phyloP scores from a whole-genome alignment of 495 filamentous ascomycete genomes.

The Daldinia decipiens region DNA sequence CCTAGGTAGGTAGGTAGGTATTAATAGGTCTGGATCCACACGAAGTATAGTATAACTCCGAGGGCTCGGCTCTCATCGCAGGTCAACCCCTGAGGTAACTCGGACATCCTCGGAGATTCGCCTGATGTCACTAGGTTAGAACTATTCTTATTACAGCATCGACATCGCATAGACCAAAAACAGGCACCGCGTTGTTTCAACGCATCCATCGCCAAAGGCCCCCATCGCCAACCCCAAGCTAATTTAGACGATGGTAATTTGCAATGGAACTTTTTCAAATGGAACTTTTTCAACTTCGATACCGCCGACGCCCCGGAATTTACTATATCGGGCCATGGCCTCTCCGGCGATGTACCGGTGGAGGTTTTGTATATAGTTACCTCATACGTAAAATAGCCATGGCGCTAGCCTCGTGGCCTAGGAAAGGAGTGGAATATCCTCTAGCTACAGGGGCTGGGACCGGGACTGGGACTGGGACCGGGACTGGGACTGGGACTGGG shows the following conservation, averaged over 20 bases:
- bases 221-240: not conserved
- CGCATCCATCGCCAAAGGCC: not conserved
- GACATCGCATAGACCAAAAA: not conserved
- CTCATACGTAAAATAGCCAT: no score
- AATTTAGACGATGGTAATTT: not conserved
- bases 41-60: not conserved
- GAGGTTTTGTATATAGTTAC: not conserved
- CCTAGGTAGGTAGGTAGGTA: no score
- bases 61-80: not conserved
- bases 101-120: constrained; percentile 10
- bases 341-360: not conserved
- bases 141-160: not conserved
- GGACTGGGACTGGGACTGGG: not conserved
- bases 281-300: not conserved
- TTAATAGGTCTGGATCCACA: not conserved
- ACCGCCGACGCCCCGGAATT: not conserved
- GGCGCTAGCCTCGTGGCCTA: constrained; percentile 23
- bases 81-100: not conserved
- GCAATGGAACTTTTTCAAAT: not conserved
- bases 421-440: not conserved
- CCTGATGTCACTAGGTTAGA: not conserved
- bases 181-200: constrained; percentile 3
- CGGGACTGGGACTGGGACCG: not conserved
- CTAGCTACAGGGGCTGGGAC: constrained; percentile 6
- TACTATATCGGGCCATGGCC: not conserved